Evolutionary conservation across 257 asterid genomes (phyloP).

Genomic region (Phtheirospermum japonicum): DNA sequence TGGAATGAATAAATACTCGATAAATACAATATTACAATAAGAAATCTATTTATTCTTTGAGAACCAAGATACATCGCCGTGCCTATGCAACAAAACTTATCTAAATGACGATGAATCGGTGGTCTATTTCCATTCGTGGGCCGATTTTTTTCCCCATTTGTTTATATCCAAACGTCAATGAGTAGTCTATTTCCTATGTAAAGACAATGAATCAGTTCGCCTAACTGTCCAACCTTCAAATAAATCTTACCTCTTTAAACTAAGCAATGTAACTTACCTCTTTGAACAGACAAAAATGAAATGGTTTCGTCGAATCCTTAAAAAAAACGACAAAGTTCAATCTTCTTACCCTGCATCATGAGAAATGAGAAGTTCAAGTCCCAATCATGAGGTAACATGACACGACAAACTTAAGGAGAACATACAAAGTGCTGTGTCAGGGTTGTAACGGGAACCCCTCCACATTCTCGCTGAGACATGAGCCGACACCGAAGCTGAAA

Average conservation of each 20-base stretch:
- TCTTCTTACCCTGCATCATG: conserved; percentile 72
- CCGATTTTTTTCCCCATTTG: conserved; percentile 90
- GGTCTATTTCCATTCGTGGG: too few species aligned
- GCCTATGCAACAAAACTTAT: background rate
- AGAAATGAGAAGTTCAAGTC: conserved; percentile 26
- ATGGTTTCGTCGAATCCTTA: conserved; percentile 96
- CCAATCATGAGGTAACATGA: too few species aligned
- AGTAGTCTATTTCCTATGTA: conserved; percentile 82
- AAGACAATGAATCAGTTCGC: too few species aligned
- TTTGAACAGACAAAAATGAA: conserved; percentile 77
- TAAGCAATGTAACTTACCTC: conserved; percentile 44
- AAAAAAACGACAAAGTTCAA: conserved; percentile 89
- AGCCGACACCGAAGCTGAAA: conserved; percentile 85
- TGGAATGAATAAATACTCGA: background rate
- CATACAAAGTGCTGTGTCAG: conserved; percentile 73
- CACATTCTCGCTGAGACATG: conserved; percentile 96
- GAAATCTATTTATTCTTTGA: background rate
- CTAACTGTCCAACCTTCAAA: too few species aligned
- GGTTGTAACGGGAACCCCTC: conserved; percentile 85
- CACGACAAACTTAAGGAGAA: too few species aligned
- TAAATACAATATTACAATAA: too few species aligned
- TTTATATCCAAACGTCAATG: conserved; percentile 76
- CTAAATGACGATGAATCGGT: too few species aligned
- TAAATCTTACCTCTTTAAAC: conserved; percentile 14
- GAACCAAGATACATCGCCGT: background rate